Evolutionary conservation across 2,329 filamentous ascomycete genomes (phyloP).

Genomic region (Apiospora aurea): DNA sequence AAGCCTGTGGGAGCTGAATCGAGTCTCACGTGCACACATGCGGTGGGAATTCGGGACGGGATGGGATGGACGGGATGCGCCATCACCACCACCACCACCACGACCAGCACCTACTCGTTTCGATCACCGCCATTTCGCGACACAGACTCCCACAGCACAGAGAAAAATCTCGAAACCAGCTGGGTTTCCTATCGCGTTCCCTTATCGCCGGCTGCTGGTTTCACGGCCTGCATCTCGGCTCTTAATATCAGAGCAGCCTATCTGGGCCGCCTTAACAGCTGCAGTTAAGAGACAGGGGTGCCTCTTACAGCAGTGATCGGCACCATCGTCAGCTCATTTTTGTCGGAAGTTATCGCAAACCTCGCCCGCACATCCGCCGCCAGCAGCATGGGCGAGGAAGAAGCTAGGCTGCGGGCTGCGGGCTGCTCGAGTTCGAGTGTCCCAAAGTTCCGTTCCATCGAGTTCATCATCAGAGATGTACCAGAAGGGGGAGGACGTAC

Average conservation of each 20-base stretch:
- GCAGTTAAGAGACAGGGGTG: slow-evolving; percentile 14
- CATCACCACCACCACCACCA: neutral
- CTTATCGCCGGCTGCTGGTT: slow-evolving; percentile 18
- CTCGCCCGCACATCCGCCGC: slow-evolving; percentile 16
- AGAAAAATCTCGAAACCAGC: slow-evolving; percentile 1
- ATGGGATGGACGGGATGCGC: neutral
- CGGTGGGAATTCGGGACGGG: neutral
- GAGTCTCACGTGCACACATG: slow-evolving; percentile 9
- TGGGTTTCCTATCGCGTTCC: slow-evolving; percentile 1
- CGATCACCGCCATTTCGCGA: slow-evolving; percentile 20
- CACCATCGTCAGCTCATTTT: slow-evolving; percentile 22
- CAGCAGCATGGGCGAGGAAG: neutral
- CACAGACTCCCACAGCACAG: neutral
- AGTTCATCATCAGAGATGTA: neutral
- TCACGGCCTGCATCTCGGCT: slow-evolving; percentile 16
- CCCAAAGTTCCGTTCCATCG: neutral
- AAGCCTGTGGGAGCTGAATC: slow-evolving; percentile 16
- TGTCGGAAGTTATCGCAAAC: slow-evolving; percentile 19
- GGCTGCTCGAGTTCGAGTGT: neutral
- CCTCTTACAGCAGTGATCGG: slow-evolving; percentile 15
- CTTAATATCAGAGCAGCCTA: slow-evolving; percentile 19
- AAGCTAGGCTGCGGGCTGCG: neutral
- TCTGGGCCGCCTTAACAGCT: slow-evolving; percentile 17
- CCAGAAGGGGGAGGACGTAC: neutral
- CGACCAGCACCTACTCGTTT: slow-evolving; percentile 3